Base-by-base conservation (phyloP, 1,139 yeast species). In the Geotrichum reessii region DNA sequence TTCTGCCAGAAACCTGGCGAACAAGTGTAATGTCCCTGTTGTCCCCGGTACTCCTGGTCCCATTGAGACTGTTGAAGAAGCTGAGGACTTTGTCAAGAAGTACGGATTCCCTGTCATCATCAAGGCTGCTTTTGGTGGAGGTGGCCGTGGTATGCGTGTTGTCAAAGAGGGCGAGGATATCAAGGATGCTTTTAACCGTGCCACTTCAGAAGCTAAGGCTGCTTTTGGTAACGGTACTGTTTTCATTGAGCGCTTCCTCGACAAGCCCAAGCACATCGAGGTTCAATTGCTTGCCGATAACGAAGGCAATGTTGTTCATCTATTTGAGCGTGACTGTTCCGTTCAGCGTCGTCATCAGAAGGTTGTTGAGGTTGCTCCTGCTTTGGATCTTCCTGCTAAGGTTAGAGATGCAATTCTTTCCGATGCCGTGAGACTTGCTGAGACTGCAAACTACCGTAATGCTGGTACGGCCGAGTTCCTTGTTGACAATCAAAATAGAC, bases 81-180 rank as follows among this genome's bases (percentile, higher is more conserved):
- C 98, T 21, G 70, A 76, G 63, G 83, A 73, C 12, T 93, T 93
- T 71, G 97, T 91, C 42, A 82, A 78, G 49, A 69, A 89, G 74
- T 81, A 92, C 73, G 99, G 99, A 27, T 92, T 73, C 76, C 99
- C 99, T 9, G 98, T 93, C 55, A 93, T 93, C 74, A 92, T 93
- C 75, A 93, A 93, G 77, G 99, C 99, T 50, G 99, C 99, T 51
- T 93, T 88, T 72, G 99, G 99, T 74, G 99, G 99, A 77, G 99
- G 99, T 80, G 99, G 99, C 71, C 86, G 99, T 77, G 99, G 99
- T 80, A 93, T 93, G 99, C 86, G 99, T 78, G 98, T 93, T 57
- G 99, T 95, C 55, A 82, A 95, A 71, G 97, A 93, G 74, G 98
- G 97, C 67, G 99, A 93, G 66, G 91, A 86, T 71, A 84, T 93